Base-by-base conservation (phyloP, 768 basidiomycete species). In the Suillus paluster region DNA sequence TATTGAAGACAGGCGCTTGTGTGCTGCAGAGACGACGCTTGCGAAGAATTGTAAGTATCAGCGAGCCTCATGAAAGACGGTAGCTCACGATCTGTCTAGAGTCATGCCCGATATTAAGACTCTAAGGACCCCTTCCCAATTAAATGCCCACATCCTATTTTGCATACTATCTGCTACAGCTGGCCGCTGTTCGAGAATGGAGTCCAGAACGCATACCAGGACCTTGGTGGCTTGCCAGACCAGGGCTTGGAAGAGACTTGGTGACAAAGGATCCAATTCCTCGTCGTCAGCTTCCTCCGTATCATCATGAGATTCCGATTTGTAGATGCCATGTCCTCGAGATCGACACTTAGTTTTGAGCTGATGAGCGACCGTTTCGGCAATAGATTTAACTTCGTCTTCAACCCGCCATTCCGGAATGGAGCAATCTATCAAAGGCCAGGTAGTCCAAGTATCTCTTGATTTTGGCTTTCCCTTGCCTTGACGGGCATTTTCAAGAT, bases 381-480 rank as follows among this genome's bases (percentile, higher is more conserved):
- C 80, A 34, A 92, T 67, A 2, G 79, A 70, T 23, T 73, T 72
- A 10, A 93, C 79, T 73, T 93, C 92, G 64, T 93, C 91, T 52
- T 86, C 81, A 23, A 94, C 75, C 10, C 75, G 75, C 87, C 88
- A 93, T 73, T 91, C 86, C 1, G 92, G 90, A 10, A 83, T 76
- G 25, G 81, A 77, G 17, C 90, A 81, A 66, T 93, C 89, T 19
- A 86, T 80, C 56, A 92, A 81, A 1, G 92, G 92, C 92, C 92
- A 94, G 8, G 86, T 79, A 0, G 91, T 91, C 90, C 90, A 92
- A 0, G 76, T 77, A 66, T 89, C 84, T 69, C 70, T 27, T 6
- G 54, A 59, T 1, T 23, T 57, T 25, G 41, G 15, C 52, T 66
- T 68, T 5, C 71, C 66, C 33, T 64, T 68, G n/a, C 68, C 71